phyloP scores from a whole-genome alignment of 2,329 filamentous ascomycete genomes.

The Cladophialophora immunda region DNA sequence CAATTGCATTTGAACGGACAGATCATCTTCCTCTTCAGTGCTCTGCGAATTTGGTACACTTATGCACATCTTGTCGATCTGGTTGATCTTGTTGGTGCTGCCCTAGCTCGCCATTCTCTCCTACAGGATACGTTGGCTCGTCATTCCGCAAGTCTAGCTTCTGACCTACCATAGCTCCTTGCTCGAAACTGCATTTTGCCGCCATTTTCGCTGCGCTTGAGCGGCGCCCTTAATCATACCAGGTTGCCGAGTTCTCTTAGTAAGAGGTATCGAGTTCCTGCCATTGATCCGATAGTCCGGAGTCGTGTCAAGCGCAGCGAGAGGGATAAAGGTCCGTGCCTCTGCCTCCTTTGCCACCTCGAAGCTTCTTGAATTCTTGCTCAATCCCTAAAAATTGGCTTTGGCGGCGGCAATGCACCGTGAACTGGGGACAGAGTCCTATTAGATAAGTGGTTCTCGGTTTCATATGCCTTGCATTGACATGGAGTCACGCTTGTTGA shows the following conservation, averaged over 20 bases:
- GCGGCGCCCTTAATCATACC: too few relatives aligned
- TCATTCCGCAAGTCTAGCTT: not conserved
- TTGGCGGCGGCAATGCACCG: not conserved
- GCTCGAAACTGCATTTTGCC: not conserved
- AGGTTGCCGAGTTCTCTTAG: too few relatives aligned
- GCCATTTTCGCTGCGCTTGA: not conserved
- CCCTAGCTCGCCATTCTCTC: not conserved
- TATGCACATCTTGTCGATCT: not conserved
- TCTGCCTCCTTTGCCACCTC: too few relatives aligned
- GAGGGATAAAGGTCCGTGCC: too few relatives aligned
- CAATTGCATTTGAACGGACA: not conserved
- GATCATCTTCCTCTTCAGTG: constrained; percentile 2
- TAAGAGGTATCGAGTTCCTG: too few relatives aligned
- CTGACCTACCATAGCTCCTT: not conserved
- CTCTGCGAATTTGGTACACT: not conserved
- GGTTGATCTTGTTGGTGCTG: not conserved
- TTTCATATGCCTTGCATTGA: not conserved
- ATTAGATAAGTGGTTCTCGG: not conserved
- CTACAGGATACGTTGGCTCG: not conserved
- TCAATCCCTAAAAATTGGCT: not conserved
- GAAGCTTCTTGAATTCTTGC: too few relatives aligned
- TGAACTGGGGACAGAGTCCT: not conserved
- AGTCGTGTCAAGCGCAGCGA: too few relatives aligned
- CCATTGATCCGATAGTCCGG: too few relatives aligned
- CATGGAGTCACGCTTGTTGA: not conserved